A percentile compares a stretch with the other conserved stretches of the same genome.
These are phyloP conservation scores for Rhodotorula glutinis DNA, from an alignment of 1,284 basidiomycete species.

Conservation along the genomic window DNA sequence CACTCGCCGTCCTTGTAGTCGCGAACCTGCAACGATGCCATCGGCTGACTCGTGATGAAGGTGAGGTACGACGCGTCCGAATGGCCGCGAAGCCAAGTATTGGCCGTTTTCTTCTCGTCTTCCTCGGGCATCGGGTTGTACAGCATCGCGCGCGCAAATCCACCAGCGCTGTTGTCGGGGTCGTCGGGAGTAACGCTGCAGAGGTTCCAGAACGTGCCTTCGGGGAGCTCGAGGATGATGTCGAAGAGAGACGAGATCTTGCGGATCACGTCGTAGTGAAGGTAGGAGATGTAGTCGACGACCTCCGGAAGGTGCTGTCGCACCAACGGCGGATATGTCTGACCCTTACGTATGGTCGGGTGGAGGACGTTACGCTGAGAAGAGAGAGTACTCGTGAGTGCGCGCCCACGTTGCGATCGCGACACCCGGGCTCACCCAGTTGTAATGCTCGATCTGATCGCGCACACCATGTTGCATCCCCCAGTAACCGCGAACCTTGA, in stretches of 20 bases:
- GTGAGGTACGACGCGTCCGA: slow-evolving; percentile 21
- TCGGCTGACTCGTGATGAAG: slow-evolving; percentile 25
- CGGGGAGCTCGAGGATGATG: slow-evolving; percentile 24
- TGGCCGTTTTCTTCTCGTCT: slow-evolving; percentile 13
- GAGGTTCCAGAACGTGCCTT: slow-evolving; percentile 14
- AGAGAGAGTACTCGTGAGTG: too few species aligned
- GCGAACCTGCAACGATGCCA: slow-evolving; percentile 23
- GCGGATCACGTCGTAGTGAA: slow-evolving; percentile 19
- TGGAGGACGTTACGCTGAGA: slow-evolving; percentile 22
- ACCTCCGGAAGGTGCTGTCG: slow-evolving; percentile 21
- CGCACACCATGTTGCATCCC: slow-evolving; percentile 13
- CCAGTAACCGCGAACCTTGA: slow-evolving; percentile 21
- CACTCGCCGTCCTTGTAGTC: slow-evolving; percentile 25
- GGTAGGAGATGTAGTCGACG: slow-evolving; percentile 21
- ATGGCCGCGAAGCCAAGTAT: slow-evolving; percentile 17
- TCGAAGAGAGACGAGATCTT: slow-evolving; percentile 20
- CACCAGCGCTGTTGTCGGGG: slow-evolving; percentile 10
- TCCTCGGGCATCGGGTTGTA: slow-evolving; percentile 17
- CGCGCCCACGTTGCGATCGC: too few species aligned
- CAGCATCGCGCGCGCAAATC: slow-evolving; percentile 21
- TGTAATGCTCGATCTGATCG: slow-evolving; percentile 26
- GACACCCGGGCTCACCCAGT: slow-evolving; percentile 12
- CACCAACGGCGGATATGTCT: slow-evolving; percentile 15
- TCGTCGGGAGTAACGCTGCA: slow-evolving; percentile 10
- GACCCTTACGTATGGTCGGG: slow-evolving; percentile 9